A percentile compares a stretch with the other conserved stretches of the same genome.
Evolutionary conservation across 2,329 filamentous ascomycete species (phyloP).

Genomic region (Monosporascus cannonballus): DNA sequence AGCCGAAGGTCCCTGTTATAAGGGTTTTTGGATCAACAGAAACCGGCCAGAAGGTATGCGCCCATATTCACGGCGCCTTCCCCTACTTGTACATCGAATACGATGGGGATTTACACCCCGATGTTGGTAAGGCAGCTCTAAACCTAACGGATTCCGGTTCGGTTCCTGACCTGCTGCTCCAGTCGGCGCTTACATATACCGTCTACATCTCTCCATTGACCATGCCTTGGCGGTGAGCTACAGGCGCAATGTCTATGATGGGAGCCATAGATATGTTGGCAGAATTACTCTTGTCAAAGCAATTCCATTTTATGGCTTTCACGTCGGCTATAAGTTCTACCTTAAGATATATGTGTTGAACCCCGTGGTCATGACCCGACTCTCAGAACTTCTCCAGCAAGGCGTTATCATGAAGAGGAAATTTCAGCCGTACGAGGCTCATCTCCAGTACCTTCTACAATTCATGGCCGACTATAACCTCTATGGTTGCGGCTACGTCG

Average conservation of each 20-base stretch:
- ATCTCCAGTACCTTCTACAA: conserved; percentile 85
- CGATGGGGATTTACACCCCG: conserved; percentile 57
- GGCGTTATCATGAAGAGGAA: conserved; percentile 77
- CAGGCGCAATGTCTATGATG: conserved; percentile 65
- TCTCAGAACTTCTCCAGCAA: conserved; percentile 81
- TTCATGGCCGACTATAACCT: conserved; percentile 99
- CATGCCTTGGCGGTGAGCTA: conserved; percentile 84
- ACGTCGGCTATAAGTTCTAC: conserved; percentile 86
- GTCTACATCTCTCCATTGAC: conserved; percentile 81
- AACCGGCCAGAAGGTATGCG: conserved; percentile 92
- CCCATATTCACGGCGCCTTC: conserved; percentile 91
- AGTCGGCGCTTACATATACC: conserved; percentile 73
- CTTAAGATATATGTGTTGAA: conserved; percentile 95
- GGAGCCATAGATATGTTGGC: conserved; percentile 68
- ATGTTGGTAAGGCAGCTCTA: conserved; percentile 52
- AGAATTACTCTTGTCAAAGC: conserved; percentile 90
- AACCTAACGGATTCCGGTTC: conserved; percentile 1
- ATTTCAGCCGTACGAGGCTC: conserved; percentile 91
- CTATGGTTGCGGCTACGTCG: conserved; percentile 86
- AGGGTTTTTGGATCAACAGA: conserved; percentile 89
- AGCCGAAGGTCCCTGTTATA: conserved; percentile 76
- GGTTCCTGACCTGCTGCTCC: conserved; percentile 4
- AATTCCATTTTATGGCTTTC: conserved; percentile 90
- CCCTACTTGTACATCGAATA: conserved; percentile 95
- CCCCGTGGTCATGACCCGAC: conserved; percentile 76